These are phyloP conservation scores for Magnusiomyces magnusii DNA, from an alignment of 1,139 yeast genomes.

Conservation along the genomic window DNA sequence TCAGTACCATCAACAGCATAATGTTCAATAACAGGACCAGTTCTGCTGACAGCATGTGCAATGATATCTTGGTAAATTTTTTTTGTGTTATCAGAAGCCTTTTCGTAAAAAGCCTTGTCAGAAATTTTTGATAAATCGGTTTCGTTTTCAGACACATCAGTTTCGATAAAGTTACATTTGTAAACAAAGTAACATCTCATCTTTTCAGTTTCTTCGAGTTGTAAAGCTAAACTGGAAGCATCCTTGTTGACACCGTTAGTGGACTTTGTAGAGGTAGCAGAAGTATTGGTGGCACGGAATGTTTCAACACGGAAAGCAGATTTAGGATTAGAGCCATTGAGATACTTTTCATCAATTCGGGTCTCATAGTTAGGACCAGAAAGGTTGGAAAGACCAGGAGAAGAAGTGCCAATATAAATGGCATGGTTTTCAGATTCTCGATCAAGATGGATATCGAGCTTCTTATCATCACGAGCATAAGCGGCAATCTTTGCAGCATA, in stretches of 20 bases:
- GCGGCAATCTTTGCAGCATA: slow-evolving; percentile 94
- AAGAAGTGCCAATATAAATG: slow-evolving; percentile 74
- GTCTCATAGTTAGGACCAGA: slow-evolving; percentile 39
- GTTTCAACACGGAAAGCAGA: slow-evolving; percentile 70
- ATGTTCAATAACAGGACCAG: slow-evolving; percentile 92
- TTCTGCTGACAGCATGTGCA: slow-evolving; percentile 58
- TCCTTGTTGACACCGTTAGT: slow-evolving; percentile 53
- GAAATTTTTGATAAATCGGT: slow-evolving; percentile 59
- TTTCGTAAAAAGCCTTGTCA: slow-evolving; percentile 70
- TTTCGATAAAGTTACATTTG: slow-evolving; percentile 53
- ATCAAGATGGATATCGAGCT: slow-evolving; percentile 62
- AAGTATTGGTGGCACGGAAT: slow-evolving; percentile 74
- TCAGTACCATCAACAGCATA: slow-evolving; percentile 68
- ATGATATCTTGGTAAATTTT: slow-evolving; percentile 66
- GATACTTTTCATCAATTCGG: slow-evolving; percentile 71
- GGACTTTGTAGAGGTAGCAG: too few relatives aligned
- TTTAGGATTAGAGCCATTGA: slow-evolving; percentile 49
- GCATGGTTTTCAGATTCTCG: slow-evolving; percentile 82
- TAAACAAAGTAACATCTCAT: slow-evolving; percentile 82
- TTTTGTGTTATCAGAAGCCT: slow-evolving; percentile 76
- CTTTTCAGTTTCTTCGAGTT: slow-evolving; percentile 38
- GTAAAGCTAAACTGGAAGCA: slow-evolving; percentile 18
- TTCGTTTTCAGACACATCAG: slow-evolving; percentile 34
- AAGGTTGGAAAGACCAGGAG: slow-evolving; percentile 35
- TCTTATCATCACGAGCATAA: slow-evolving; percentile 49